These are phyloP conservation scores for Colletotrichum sp. DNA, from an alignment of 2,329 filamentous ascomycete genomes.

Conservation along the genomic window DNA sequence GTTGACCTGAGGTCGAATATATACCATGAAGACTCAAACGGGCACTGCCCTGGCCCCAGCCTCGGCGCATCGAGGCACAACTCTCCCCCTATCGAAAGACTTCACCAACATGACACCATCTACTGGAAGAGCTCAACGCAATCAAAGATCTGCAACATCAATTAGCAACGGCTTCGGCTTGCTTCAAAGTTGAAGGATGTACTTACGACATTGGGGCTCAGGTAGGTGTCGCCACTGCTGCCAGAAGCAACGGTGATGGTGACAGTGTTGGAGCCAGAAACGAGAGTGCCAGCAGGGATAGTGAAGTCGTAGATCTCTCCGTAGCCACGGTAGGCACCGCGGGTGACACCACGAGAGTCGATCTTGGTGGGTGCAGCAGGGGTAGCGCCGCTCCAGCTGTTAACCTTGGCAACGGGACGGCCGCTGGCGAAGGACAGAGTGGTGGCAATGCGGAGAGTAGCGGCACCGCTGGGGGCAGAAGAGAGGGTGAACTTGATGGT, in stretches of 20 bases:
- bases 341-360: conserved; percentile 68
- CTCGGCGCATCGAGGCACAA: background rate
- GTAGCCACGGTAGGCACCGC: conserved; percentile 67
- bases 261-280: conserved; percentile 67
- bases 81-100: background rate
- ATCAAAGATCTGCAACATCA: conserved; percentile 13
- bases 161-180: background rate
- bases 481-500: conserved; percentile 65
- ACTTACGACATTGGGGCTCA: conserved; percentile 61
- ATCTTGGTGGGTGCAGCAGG: conserved; percentile 66
- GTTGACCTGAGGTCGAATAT: conserved; percentile 2
- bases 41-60: background rate
- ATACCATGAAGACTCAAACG: conserved; percentile 3
- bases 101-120: background rate
- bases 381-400: conserved; percentile 53
- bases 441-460: conserved; percentile 69
- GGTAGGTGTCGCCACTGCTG: conserved; percentile 57
- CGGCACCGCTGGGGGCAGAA: conserved; percentile 51
- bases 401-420: conserved; percentile 62
- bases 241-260: conserved; percentile 65
- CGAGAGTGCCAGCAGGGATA: conserved; percentile 65
- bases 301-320: conserved; percentile 68
- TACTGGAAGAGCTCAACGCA: conserved; percentile 21
- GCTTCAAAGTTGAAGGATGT: background rate
- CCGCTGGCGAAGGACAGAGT: conserved; percentile 67